Conservation (phyloP, 495 filamentous ascomycete species). For the Aspergillus hancockii region DNA sequence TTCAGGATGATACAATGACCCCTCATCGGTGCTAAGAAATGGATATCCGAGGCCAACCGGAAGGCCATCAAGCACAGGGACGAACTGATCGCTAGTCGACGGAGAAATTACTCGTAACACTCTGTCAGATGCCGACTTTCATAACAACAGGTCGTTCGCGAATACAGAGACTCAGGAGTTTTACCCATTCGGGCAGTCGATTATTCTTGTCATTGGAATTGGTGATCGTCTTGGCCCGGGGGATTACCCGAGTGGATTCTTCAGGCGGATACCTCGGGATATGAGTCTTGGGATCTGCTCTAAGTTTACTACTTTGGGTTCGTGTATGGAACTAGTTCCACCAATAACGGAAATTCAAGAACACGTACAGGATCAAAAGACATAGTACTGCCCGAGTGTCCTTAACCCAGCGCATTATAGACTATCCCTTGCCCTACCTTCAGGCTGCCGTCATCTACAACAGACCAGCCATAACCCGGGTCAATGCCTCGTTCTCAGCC, state of each 20-base stretch:
- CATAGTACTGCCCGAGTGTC: background rate
- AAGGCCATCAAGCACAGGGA: background rate
- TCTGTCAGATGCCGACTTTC: too few relatives aligned
- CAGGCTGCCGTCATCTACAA: slow-evolving; percentile 18
- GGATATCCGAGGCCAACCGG: background rate
- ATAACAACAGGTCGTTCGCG: background rate
- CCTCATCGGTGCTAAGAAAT: background rate
- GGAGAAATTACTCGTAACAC: slow-evolving; percentile 2
- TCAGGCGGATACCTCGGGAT: slow-evolving; percentile 41
- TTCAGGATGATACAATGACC: background rate
- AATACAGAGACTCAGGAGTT: background rate
- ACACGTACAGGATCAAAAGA: background rate
- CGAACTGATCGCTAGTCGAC: background rate
- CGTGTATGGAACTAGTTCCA: slow-evolving; percentile 13
- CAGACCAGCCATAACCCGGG: slow-evolving; percentile 42
- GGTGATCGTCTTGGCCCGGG: slow-evolving; percentile 22
- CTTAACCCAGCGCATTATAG: too few relatives aligned
- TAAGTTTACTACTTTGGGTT: background rate
- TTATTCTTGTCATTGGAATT: background rate
- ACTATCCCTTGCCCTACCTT: background rate
- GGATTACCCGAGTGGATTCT: slow-evolving; percentile 27
- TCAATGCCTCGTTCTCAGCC: slow-evolving; percentile 44
- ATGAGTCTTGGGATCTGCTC: background rate
- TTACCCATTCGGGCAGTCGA: background rate
- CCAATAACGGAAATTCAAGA: background rate